These are phyloP conservation scores for Lablab purpureus DNA, from an alignment of 306 rosid genomes.

Conservation along the genomic window DNA sequence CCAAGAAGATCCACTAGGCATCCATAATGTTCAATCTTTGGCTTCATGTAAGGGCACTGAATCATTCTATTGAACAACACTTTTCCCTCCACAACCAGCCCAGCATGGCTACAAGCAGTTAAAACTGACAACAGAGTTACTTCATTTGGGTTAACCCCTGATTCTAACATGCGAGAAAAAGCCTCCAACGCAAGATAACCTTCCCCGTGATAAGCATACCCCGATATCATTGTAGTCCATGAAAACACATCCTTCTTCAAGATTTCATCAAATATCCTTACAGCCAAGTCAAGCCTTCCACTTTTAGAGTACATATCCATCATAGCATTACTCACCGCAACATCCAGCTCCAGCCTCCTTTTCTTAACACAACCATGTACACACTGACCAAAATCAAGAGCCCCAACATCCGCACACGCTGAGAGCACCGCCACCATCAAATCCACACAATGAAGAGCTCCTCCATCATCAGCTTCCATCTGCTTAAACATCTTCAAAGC, in stretches of 20 bases:
- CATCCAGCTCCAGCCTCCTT: conserved; percentile 4
- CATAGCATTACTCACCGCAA: conserved; percentile 40
- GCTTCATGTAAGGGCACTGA: conserved; percentile 28
- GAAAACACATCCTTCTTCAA: conserved; percentile 44
- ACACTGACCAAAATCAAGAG: conserved; percentile 39
- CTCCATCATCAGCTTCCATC: conserved; percentile 9
- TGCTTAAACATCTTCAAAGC: conserved; percentile 43
- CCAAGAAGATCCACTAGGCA: conserved; percentile 40
- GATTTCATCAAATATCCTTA: conserved; percentile 38
- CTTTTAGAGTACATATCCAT: conserved; percentile 43
- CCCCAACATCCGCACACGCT: conserved; percentile 43
- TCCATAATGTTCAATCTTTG: conserved; percentile 44
- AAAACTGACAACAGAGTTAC: conserved; percentile 39
- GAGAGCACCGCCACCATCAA: conserved; percentile 29
- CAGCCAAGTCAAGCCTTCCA: conserved; percentile 47
- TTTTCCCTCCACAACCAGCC: conserved; percentile 36
- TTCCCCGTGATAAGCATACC: conserved; percentile 40
- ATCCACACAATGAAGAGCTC: background rate
- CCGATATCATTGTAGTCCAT: conserved; percentile 47
- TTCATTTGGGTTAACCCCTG: conserved; percentile 38
- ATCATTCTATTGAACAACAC: conserved; percentile 36
- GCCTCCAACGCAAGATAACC: conserved; percentile 42
- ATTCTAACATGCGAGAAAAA: conserved; percentile 28
- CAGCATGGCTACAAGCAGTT: conserved; percentile 44
- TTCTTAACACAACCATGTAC: conserved; percentile 40